Evolutionary conservation across 176 grass and related monocot genomes (phyloP), one percentile per base, ranked within the genome.

Genomic region (Hyparrhenia diplandra): DNA sequence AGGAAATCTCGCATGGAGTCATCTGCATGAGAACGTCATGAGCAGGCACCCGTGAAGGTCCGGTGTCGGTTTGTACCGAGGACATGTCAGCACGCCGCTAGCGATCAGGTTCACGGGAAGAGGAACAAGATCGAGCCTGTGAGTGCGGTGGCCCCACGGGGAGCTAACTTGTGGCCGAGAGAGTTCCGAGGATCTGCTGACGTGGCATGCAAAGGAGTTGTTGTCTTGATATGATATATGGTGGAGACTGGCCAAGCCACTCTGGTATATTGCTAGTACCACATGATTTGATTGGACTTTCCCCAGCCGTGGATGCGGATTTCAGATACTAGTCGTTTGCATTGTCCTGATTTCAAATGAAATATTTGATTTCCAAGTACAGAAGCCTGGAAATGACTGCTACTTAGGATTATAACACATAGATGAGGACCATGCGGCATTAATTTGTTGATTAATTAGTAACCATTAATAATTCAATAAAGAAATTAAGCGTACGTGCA

Each of bases 101-200:
- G 17, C 31, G 64, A 35, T 66, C 31, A 66, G 64, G 64, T 35
- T 36, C 64, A 67, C 31, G 64, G 32, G 81, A 9, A 6, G 5
- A 10, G 1, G 41, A 57, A 37, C n/a, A n/a, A n/a, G n/a, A n/a
- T n/a, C n/a, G 21, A 52, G 27, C 23, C 21, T 1, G 5, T 17
- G 69, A 29, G 30, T 41, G 81, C 60, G 71, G n/a, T 30, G 58
- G 30, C 31, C 70, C 81, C 31, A 75, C 81, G 8, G 7, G 43
- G 5, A 52, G 21, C 1, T 1, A 41, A 13, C 46, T 67, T 55
- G 71, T 83, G 81, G 81, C 45, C 6, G 45, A 7, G 23, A 55
- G 32, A 8, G 1, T 3, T 74, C n/a, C 30, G 5, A 1, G 60
- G 14, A 30, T 67, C 45, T 28, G 31, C 81, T 54, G 61, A 74